Percentiles rank a stretch among this genome's conserved stretches.
phyloP scores from a whole-genome alignment of 2,329 filamentous ascomycete species.

The Venturia pyrina region DNA sequence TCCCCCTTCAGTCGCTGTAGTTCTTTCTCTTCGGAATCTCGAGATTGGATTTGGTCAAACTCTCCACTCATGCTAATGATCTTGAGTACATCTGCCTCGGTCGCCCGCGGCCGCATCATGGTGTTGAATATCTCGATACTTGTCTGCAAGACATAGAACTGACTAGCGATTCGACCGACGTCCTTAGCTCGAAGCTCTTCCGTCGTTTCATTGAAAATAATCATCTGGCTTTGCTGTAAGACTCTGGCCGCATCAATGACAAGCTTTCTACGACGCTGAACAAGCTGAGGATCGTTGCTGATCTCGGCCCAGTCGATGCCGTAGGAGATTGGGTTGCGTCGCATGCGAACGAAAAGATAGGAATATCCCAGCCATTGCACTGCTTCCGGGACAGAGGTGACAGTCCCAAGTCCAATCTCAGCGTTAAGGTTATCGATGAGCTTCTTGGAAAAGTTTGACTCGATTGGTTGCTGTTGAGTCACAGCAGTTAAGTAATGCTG shows the following conservation, averaged over 20 bases:
- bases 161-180: conserved; percentile 90
- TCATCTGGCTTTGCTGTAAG: conserved; percentile 92
- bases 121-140: conserved; percentile 95
- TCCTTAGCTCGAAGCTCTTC: conserved; percentile 92
- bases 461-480: conserved; percentile 92
- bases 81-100: conserved; percentile 83
- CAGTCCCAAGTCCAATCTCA: conserved; percentile 85
- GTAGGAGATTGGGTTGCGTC: conserved; percentile 79
- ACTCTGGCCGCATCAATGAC: conserved; percentile 81
- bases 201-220: conserved; percentile 92
- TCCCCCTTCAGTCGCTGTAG: conserved; percentile 64
- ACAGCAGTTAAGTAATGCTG: conserved; percentile 85
- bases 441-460: conserved; percentile 90
- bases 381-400: conserved; percentile 86
- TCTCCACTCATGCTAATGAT: conserved; percentile 98
- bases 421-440: conserved; percentile 95
- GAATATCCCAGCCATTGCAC: conserved; percentile 98
- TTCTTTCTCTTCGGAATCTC: conserved; percentile 85
- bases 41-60: conserved; percentile 91
- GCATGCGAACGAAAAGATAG: conserved; percentile 95
- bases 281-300: conserved; percentile 75
- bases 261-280: conserved; percentile 73
- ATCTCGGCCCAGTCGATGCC: conserved; percentile 93
- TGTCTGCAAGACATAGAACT: conserved; percentile 89
- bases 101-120: conserved; percentile 78